Base-by-base conservation (phyloP, 192 early-diverging fungal species). In the Thamnidium elegans region DNA sequence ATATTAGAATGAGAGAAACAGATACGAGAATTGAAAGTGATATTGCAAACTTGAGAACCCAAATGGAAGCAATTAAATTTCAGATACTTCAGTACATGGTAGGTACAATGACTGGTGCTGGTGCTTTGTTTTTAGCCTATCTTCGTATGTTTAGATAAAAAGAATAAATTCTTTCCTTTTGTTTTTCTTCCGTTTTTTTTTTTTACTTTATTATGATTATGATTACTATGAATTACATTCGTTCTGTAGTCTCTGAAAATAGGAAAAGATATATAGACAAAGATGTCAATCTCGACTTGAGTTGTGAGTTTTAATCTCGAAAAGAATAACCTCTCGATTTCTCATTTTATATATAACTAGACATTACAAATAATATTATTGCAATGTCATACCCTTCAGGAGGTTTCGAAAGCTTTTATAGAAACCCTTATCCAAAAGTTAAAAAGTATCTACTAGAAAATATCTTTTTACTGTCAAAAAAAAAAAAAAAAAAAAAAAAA, bases 31-130 rank as follows among this genome's bases (percentile, higher is more conserved):
- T 97, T 64, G 95, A 97, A 69, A 81, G 88, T 45, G 95, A 97
- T 69, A 89, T 97, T 53, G 84, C 89, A 13, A 81, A 75, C 5
- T 74, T 97, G 47, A 79, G 89, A 30, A 94, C 90, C 14, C 85
- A 90, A 63, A 91, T 95, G 88, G 92, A 95, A 78, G 87, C 91
- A 8, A 91, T 94, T 69, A 93, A 93, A 71, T 90, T 89, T 48
- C 86, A 87, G 58, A 90, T 90, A 17, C 63, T 92, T 43, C 90
- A 90, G 74, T 90, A 92, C 61, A 34, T 30, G 23, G 39, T 60
- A 71, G 73, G 81, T 81, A 92, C 90, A 9, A 86, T 92, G 50
- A 90, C 89, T 45, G 90, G 89, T 86, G 85, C 85, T 26, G 90
- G 89, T 17, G 89, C 89, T 21, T 77, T 92, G 55, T 86, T 92